Conservation (phyloP, 2,329 filamentous ascomycete genomes). For the Cytospora chrysosperma region DNA sequence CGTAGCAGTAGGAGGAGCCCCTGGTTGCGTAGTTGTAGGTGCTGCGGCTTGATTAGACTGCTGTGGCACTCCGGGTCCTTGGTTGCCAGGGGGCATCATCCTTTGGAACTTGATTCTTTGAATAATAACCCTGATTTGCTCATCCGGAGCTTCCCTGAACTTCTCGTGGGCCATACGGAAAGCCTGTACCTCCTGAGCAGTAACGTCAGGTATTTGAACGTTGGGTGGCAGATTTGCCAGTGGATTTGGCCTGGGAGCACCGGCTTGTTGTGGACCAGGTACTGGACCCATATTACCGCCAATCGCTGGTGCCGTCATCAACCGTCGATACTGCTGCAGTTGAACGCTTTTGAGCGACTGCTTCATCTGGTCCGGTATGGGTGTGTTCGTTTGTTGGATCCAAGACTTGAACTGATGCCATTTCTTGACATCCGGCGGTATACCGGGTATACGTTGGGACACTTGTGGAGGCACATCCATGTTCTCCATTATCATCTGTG, state of each 20-base stretch:
- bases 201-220: constrained; percentile 27
- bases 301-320: constrained; percentile 21
- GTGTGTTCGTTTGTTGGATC: constrained; percentile 37
- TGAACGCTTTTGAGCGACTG: constrained; percentile 38
- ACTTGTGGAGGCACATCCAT: constrained; percentile 45
- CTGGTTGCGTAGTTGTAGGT: constrained; percentile 14
- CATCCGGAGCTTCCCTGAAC: constrained; percentile 26
- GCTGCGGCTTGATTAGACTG: constrained; percentile 13
- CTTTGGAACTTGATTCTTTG: constrained; percentile 25
- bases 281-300: not conserved
- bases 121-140: constrained; percentile 26
- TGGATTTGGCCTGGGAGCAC: constrained; percentile 7
- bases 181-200: constrained; percentile 30
- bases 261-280: constrained; percentile 20
- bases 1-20: not conserved
- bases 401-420: constrained; percentile 49
- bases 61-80: constrained; percentile 16
- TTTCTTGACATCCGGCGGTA: constrained; percentile 47
- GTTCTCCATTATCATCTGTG: constrained; percentile 43
- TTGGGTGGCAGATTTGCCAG: constrained; percentile 26
- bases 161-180: constrained; percentile 29
- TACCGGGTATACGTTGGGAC: constrained; percentile 31
- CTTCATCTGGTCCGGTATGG: constrained; percentile 33
- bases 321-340: constrained; percentile 39
- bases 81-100: constrained; percentile 17